Conservation (phyloP, 495 filamentous ascomycete species). For the Tuber brumale region DNA sequence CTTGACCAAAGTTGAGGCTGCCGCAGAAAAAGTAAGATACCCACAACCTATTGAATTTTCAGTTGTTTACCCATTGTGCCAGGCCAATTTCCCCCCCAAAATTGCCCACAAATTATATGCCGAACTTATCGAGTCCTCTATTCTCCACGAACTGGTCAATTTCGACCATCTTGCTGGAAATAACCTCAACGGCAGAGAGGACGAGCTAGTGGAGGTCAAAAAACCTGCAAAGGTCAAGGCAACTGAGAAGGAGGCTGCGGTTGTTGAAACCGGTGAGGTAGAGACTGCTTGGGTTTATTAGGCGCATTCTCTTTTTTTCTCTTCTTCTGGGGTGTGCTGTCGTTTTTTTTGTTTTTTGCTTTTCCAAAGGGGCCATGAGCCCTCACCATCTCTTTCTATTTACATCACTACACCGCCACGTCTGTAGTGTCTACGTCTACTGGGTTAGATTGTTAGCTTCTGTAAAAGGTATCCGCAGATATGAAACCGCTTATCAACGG, state of each 20-base stretch:
- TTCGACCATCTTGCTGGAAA: slow-evolving; percentile 19
- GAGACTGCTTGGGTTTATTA: not conserved
- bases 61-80: not conserved
- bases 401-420: not conserved
- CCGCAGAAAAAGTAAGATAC: slow-evolving; percentile 23
- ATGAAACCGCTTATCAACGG: not conserved
- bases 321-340: not conserved
- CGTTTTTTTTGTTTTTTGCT: not conserved
- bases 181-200: not conserved
- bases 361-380: not conserved
- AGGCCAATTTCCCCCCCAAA: slow-evolving; percentile 36
- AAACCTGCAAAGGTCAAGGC: not conserved
- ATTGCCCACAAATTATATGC: slow-evolving; percentile 32
- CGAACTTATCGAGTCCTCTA: slow-evolving; percentile 39
- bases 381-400: not conserved
- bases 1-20: slow-evolving; percentile 29
- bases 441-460: not conserved
- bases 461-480: too few relatives aligned
- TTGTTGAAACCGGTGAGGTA: not conserved
- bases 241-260: not conserved
- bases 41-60: not conserved
- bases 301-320: not conserved
- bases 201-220: not conserved
- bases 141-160: slow-evolving; percentile 32
- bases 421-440: not conserved